A percentile compares a stretch with the other conserved stretches of the same genome.
Evolutionary conservation across 306 rosid species (phyloP).

Genomic region (Prunus dulcis): DNA sequence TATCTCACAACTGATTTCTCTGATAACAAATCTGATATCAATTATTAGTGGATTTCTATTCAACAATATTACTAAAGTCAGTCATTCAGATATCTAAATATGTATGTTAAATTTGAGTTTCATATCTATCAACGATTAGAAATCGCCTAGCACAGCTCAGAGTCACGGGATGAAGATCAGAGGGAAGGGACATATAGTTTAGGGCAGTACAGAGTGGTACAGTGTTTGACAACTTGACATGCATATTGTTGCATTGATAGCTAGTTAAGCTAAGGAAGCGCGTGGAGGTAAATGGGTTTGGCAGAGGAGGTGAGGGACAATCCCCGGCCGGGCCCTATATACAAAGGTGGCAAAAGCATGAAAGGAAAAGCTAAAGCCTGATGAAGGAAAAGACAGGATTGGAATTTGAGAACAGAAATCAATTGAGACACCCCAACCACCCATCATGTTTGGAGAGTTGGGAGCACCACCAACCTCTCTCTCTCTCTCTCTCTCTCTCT

Average conservation of each 20-base stretch:
- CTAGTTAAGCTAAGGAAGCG: neutral
- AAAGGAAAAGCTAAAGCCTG: neutral
- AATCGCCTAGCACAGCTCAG: neutral
- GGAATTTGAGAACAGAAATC: slow-evolving; percentile 40
- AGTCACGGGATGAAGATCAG: neutral
- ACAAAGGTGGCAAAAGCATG: slow-evolving; percentile 19
- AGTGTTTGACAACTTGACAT: neutral
- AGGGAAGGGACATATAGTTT: neutral
- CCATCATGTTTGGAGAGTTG: slow-evolving; percentile 67
- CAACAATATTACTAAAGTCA: too few species aligned
- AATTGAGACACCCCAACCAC: slow-evolving; percentile 82
- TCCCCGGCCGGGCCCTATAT: neutral
- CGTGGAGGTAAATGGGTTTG: slow-evolving; percentile 1
- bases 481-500: neutral
- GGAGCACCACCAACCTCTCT: slow-evolving; percentile 55
- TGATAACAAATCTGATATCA: rapidly evolving
- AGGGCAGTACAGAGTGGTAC: too few species aligned
- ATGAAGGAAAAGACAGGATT: slow-evolving; percentile 44
- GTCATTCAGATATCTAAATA: too few species aligned
- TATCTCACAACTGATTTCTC: too few species aligned
- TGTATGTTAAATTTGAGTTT: too few species aligned
- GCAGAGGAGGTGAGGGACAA: neutral
- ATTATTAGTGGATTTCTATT: neutral
- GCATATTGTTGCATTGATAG: neutral
- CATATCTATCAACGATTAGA: too few species aligned